Evolutionary conservation across 495 filamentous ascomycete genomes (phyloP), one percentile per base, ranked within the genome.

Genomic region (Hypoxylon intermedium): DNA sequence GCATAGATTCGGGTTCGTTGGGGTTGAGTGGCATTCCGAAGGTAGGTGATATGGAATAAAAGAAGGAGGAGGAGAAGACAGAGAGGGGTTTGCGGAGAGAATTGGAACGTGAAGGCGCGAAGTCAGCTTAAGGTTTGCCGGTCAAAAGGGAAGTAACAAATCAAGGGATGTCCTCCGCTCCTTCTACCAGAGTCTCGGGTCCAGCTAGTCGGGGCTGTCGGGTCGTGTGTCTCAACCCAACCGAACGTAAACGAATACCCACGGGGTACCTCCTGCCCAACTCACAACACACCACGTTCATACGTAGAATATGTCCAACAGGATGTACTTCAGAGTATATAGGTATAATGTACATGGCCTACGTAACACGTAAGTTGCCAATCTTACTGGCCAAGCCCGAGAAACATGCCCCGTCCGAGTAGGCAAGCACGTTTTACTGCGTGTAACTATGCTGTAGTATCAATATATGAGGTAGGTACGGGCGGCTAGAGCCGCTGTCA

Each of bases 91-190:
- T 61, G 65, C 48, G 63, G 65, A 67, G 63, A 74, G 63, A 58
- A 62, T 49, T 31, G 59, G 55, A 48, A 34, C 31, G 12, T 45
- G 38, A 51, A 47, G 55, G 46, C 60, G 47, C 60, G 67, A 64
- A 59, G 64, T 63, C 61, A 71, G 66, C 62, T 71, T 71, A 71
- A 71, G 59, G 68, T 71, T 71, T 71, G 57, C 62, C 50, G 54
- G 11, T 62, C 62, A 65, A 61, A 62, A 59, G 57, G 34, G 43
- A 59, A 58, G 58, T 54, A 71, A 53, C 68, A 67, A 71, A 71
- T 71, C 68, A 71, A 55, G 63, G 63, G 47, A 52, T 61, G 36
- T 26, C 63, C 23, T 54, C 53, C 48, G 61, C 55, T 65, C 61
- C 61, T 65, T 65, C 61, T 64, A 59, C 61, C 61, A 65, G 49